phyloP scores from a whole-genome alignment of 2,329 filamentous ascomycete species.

The Xylariaceae sp. region DNA sequence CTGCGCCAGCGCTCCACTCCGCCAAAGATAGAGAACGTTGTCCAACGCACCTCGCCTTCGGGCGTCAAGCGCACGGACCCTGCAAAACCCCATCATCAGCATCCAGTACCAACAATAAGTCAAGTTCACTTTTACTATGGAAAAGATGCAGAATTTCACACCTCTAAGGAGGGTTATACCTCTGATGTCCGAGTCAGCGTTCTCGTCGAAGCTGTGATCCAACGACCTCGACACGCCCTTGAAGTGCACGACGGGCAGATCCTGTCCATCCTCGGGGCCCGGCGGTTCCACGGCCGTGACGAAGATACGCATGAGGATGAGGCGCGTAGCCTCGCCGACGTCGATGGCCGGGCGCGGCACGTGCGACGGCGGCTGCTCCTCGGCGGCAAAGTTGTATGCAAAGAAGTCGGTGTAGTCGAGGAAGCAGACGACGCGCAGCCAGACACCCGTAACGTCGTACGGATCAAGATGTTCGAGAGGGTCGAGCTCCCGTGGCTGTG shows the following conservation, averaged over 20 bases:
- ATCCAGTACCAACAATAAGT: constrained; percentile 1
- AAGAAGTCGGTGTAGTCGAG: constrained; percentile 76
- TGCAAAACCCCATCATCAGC: constrained; percentile 34
- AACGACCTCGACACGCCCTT: constrained; percentile 65
- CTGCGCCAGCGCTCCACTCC: constrained; percentile 77
- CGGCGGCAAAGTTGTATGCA: constrained; percentile 69
- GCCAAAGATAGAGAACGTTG: constrained; percentile 66
- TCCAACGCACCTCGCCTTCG: constrained; percentile 78
- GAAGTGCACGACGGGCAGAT: constrained; percentile 71
- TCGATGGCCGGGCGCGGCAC: constrained; percentile 60
- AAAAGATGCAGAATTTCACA: constrained; percentile 22
- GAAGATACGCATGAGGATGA: constrained; percentile 71
- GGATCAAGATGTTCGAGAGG: constrained; percentile 66
- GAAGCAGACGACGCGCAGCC: constrained; percentile 66
- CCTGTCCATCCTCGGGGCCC: constrained; percentile 61
- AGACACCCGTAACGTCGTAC: constrained; percentile 73
- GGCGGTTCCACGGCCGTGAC: constrained; percentile 67
- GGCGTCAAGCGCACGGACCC: constrained; percentile 69
- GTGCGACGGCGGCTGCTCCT: constrained; percentile 47
- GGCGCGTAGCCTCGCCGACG: constrained; percentile 69
- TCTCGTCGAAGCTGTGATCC: constrained; percentile 70
- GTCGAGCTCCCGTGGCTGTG: constrained; percentile 29
- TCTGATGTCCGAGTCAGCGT: constrained; percentile 69
- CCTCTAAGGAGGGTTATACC: constrained; percentile 52
- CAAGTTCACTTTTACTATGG: background rate